Evolutionary conservation across 176 grass and related monocot genomes (phyloP), one percentile per base, ranked within the genome.

Genomic region (Areca catechu): DNA sequence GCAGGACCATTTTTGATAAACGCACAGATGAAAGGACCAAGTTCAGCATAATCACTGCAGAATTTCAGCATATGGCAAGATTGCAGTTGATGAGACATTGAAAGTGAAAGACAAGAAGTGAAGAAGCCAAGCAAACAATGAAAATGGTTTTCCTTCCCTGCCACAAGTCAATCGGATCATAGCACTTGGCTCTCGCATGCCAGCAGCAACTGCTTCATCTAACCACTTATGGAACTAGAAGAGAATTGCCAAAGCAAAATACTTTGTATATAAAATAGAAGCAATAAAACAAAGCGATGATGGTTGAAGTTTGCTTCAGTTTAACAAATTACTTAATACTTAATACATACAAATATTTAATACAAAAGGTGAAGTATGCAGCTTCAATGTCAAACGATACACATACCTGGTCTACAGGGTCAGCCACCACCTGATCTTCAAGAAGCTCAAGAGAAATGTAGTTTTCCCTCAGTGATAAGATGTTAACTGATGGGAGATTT

Each of bases 1-100:
- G 74, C 79, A 96, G 78, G 65, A 96, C 92, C 66, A 90, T 82
- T 73, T 83, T 76, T 65, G 86, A 90, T 12, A 86, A 88, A 79
- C 90, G 74, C 34, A 63, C 16, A 83, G 16, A 17, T 50, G 48
- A 63, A 48, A 70, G 1, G 61, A 37, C 50, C 5, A 68, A 47
- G 12, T 70, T 49, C 48, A 34, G 58, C 25, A 70, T 47, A 55
- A 74, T 20, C 10, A 20, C 4, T 22, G 5, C 58, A 72, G 16
- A 4, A 22, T 4, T 15, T 79, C 30, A 51, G 55, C 7, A 19
- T 54, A 62, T 66, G 50, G 50, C 61, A 77, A 69, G 15, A 54
- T 22, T n/a, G 53, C 27, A 50, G 5, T 4, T 9, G 16, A 9
- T 34, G 30, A 34, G 30, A 34, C 30, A 34, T 34, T 34, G 6